phyloP scores from a whole-genome alignment of 2,329 filamentous ascomycete species.

The Biscogniauxia mediterranea region DNA sequence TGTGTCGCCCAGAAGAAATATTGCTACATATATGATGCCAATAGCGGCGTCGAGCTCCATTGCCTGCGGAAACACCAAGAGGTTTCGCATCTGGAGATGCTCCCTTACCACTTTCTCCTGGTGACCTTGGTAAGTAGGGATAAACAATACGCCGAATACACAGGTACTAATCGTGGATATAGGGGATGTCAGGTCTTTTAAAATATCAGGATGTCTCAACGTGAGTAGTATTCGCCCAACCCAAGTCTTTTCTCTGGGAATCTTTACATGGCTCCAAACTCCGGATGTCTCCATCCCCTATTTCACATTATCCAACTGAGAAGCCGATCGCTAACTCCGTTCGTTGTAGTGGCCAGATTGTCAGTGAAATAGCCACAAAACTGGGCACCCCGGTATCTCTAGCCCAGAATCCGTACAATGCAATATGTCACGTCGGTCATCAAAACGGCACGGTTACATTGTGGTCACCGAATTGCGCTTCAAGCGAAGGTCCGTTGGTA shows the following conservation, averaged over 20 bases:
- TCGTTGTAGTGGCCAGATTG: conserved; percentile 62
- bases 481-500: conserved; percentile 69
- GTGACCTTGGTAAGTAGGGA: conserved; percentile 68
- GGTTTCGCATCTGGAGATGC: conserved; percentile 82
- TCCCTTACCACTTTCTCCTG: conserved; percentile 81
- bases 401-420: conserved; percentile 87
- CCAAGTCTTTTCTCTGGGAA: too few species aligned
- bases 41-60: conserved; percentile 83
- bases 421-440: conserved; percentile 86
- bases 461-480: conserved; percentile 81
- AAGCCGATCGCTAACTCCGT: neutral
- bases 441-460: conserved; percentile 93
- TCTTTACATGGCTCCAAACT: too few species aligned
- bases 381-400: conserved; percentile 81
- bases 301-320: neutral
- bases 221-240: neutral
- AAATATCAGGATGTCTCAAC: conserved; percentile 97
- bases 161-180: conserved; percentile 5
- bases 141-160: neutral
- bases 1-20: conserved; percentile 81
- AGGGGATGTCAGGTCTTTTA: conserved; percentile 38
- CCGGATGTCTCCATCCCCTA: neutral
- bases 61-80: conserved; percentile 88
- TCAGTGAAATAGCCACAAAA: conserved; percentile 81
- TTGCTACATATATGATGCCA: conserved; percentile 91